A percentile compares a stretch with the other conserved stretches of the same genome.
Conservation (phyloP, 2,329 filamentous ascomycete species). For the Pestalotiopsis fici region DNA sequence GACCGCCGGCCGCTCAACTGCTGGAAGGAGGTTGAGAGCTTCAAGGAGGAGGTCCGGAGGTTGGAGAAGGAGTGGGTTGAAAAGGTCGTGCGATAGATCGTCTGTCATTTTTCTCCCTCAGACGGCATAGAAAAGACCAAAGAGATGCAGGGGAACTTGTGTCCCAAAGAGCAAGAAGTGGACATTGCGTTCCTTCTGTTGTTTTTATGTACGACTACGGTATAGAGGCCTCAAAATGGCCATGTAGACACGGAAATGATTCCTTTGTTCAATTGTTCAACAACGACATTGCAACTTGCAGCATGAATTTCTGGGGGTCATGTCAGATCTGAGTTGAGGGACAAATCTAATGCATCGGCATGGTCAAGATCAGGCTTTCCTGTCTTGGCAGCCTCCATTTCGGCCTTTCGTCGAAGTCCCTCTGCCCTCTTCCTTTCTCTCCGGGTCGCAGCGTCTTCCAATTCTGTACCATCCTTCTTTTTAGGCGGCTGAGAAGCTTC, state of each 20-base stretch:
- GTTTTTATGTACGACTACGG: conserved; percentile 28
- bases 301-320: conserved; percentile 12
- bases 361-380: conserved; percentile 15
- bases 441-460: conserved; percentile 56
- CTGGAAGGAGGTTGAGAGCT: conserved; percentile 88
- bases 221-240: conserved; percentile 26
- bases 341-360: conserved; percentile 16
- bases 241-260: conserved; percentile 22
- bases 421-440: conserved; percentile 59
- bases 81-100: conserved; percentile 59
- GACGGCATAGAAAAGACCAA: not conserved
- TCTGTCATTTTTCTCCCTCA: not conserved
- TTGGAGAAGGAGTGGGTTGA: conserved; percentile 88
- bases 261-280: conserved; percentile 6
- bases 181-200: conserved; percentile 1
- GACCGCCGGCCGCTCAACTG: conserved; percentile 90
- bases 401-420: conserved; percentile 54
- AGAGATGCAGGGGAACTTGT: not conserved
- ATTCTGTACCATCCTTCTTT: conserved; percentile 40
- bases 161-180: not conserved
- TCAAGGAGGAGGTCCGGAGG: conserved; percentile 85
- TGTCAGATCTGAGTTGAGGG: conserved; percentile 23
- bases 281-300: not conserved
- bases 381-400: conserved; percentile 29
- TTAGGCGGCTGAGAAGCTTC: conserved; percentile 28